Base-by-base conservation (phyloP, 2,329 filamentous ascomycete species). In the Paracorniculantispora psalliotae region DNA sequence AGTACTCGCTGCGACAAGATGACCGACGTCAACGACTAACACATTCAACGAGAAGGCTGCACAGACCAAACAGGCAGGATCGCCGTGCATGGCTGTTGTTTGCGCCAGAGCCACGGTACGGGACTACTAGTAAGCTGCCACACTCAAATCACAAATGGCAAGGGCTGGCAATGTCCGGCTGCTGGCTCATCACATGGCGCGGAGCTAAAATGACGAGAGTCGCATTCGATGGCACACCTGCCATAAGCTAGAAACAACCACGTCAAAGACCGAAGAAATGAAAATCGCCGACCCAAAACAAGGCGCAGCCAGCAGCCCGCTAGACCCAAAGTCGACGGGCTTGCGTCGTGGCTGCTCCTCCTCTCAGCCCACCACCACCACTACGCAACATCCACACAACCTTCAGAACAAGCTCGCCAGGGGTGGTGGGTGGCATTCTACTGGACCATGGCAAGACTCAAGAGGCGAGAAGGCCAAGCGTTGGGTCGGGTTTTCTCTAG, bases 221-320 rank as follows among this genome's bases (percentile, higher is more conserved):
- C 35, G 35, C 33, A 50, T 26, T 30, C 19, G 15, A 44, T 35
- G 41, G 26, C 37, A 30, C 26, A 23, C 25, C 19, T 13, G 13
- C 25, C 28, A 23, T 44, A 44, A 23, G n/a, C 10, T 48, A 19
- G 30, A 48, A 28, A 19, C 28, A 15, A 30, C 44, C 28, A 47
- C 19, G 13, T 35, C 28, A 43, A 43, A 43, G n/a, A 43, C 39
- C n/a, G 17, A 43, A 43, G 5, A 47, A 41, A 52, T 46, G n/a
- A 55, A 47, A 57, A 57, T 44, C 44, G 21, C 53, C 54, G 46
- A 43, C n/a, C 46, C 30, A 49, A 48, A 57, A 57, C 54, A 50
- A 57, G 54, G 54, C 46, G 55, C 55, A 57, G 55, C 55, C 46
- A 19, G 33, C 35, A 49, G 55, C 55, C 46, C 46, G 37, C 55